Evolutionary conservation across 129 eudicot genomes (phyloP), one percentile per base, ranked within the genome.

Genomic region (Artemisia annua): DNA sequence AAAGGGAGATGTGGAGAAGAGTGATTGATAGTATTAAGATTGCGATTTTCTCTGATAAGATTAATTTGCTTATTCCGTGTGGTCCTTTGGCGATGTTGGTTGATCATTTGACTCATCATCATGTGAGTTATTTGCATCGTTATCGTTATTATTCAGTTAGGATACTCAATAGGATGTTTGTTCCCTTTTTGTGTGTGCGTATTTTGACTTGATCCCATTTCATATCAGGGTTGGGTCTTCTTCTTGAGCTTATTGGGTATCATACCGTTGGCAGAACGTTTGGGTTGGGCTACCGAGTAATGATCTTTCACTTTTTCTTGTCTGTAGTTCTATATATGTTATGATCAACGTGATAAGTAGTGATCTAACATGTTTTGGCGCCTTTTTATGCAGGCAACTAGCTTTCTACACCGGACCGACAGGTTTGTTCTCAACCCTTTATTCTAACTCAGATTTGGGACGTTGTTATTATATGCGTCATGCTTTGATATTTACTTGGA

Each of bases 231-330:
- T 32, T 86, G 92, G 93, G 87, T 88, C 48, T 91, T 91, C 81
- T 78, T 87, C 63, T 70, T 91, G 67, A 86, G 93, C 76, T 82
- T 91, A 46, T 72, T 88, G 13, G 96, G 96, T 74, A 87, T 91
- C 72, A 87, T 86, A 68, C 96, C 96, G 0, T 80, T 91, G 72
- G 97, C 97, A 19, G 97, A 88, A 80, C 91, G 97, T 46, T 78
- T 91, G 77, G 89, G 97, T 59, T 91, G 87, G 88, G 84, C 87
- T 19, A 91, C 97, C 48, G 97, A 91, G 97, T 91, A 86, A 87
- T 72, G 3, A 55, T 78, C 75, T 14, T 53, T 10, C 57, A 56
- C 67, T 17, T n/a, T 56, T 69, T 30, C 39, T 4, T 32, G 14
- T 59, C 52, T 19, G 19, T 64, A 17, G 6, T 54, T 13, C 16